Base-by-base conservation (phyloP, 176 grass and related monocot species). In the Zoysia japonica region DNA sequence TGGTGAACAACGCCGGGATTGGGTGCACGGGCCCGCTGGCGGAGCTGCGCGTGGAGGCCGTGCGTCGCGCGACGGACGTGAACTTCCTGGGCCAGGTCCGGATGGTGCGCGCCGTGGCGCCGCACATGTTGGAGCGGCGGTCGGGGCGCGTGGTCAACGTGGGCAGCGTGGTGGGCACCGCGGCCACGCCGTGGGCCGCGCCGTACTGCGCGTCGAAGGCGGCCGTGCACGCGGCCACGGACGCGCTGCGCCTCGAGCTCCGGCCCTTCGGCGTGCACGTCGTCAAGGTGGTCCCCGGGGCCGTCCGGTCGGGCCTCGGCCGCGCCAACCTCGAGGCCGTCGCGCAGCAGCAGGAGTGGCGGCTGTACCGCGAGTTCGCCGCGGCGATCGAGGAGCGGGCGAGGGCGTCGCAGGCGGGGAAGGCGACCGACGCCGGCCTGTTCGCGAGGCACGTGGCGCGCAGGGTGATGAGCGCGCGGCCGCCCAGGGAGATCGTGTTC, bases 1-100 rank as follows among this genome's bases (percentile, higher is more conserved):
- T 94, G 4, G 61, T 89, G 11, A 94, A 91, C 71, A 91, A 91
- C 83, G 92, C 86, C 44, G 88, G 92, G 9, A 6, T 91, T 68
- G 85, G 88, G 61, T 75, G 80, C 76, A 91, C 89, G 1, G 92
- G 88, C 35, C 88, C 92, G 12, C 82, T 94, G 1, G 92, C 76
- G 0, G 88, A 94, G 80, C 85, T 94, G 8, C 4, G 19, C 5
- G 5, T 20, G 11, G 86, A 74, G 11, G 48, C 67, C 3, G 60
- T 94, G 37, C 42, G 70, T 0, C 80, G 83, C 9, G 81, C 86
- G 17, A 11, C 82, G 68, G 88, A 91, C 68, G 77, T 94, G 6
- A 94, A 94, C 80, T 52, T 87, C 51, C 74, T 88, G 7, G 88
- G 92, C 16, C 77, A 81, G 77, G 72, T 94, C 7, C 57, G 86